Percentiles rank a stretch among this genome's conserved stretches.
Evolutionary conservation across 2,329 filamentous ascomycete genomes (phyloP).

Genomic region (Ilyonectria sp.): DNA sequence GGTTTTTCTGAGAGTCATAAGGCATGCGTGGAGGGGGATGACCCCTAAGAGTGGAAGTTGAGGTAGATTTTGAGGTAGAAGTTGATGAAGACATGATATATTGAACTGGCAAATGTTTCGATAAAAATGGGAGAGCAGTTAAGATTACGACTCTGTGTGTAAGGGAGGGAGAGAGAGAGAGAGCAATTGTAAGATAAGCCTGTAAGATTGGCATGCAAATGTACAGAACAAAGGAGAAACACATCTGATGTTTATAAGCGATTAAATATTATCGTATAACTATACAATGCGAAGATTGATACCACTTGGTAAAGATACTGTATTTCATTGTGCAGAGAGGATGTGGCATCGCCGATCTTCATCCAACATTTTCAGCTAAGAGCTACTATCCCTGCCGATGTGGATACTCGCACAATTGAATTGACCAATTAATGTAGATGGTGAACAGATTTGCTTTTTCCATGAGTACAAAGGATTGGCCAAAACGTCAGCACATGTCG

Average conservation of each 20-base stretch:
- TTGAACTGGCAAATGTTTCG: not conserved
- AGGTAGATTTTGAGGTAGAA: constrained; percentile 18
- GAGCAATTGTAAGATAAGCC: not conserved
- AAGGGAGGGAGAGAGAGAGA: too few species aligned
- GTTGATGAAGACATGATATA: constrained; percentile 16
- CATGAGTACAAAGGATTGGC: not conserved
- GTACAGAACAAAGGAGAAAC: not conserved
- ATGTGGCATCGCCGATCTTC: too few species aligned
- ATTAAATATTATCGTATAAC: not conserved
- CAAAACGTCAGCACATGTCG: not conserved
- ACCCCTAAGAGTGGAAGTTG: constrained; percentile 18
- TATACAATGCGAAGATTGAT: constrained; percentile 9
- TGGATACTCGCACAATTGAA: too few species aligned
- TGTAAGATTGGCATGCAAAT: not conserved
- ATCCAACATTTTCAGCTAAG: too few species aligned
- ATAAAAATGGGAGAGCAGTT: too few species aligned
- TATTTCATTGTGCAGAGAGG: too few species aligned
- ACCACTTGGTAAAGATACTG: not conserved
- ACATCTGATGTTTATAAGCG: constrained; percentile 3
- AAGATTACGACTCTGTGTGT: too few species aligned
- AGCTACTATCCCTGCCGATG: too few species aligned
- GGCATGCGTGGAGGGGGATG: not conserved
- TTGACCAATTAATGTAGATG: not conserved
- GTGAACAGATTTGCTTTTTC: not conserved
- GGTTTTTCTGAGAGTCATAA: too few species aligned